A percentile compares a stretch with the other conserved stretches of the same genome.
These are phyloP conservation scores for Pestalotiopsis sp. DNA, from an alignment of 2,329 filamentous ascomycete species.

Conservation along the genomic window DNA sequence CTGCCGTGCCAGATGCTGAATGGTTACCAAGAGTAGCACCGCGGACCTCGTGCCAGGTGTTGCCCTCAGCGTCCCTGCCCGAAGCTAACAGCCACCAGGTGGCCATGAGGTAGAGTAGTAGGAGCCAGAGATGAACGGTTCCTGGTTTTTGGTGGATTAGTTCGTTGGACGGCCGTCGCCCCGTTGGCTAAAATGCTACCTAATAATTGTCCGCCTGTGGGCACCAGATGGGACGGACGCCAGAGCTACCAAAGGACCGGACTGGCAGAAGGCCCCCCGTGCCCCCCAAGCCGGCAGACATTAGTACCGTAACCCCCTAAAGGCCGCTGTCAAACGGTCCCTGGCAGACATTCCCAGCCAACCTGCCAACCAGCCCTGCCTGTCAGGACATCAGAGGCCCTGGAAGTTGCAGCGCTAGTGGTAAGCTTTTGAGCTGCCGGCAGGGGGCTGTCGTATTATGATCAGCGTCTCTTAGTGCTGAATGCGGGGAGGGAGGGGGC, in stretches of 20 bases:
- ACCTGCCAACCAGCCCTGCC: too few relatives aligned
- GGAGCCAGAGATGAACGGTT: neutral
- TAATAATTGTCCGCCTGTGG: neutral
- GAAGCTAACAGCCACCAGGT: neutral
- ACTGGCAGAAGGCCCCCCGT: neutral
- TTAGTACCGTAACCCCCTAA: neutral
- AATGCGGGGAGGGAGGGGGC: conserved; percentile 6
- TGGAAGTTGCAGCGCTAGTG: conserved; percentile 9
- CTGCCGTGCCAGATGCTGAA: neutral
- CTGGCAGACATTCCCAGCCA: neutral
- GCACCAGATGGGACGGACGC: neutral
- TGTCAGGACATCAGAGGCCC: neutral
- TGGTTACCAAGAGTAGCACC: neutral
- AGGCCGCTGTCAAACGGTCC: neutral
- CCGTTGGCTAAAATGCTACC: neutral
- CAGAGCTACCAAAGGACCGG: neutral
- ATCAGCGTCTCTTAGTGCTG: conserved; percentile 10
- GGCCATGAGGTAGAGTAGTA: neutral
- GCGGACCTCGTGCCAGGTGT: neutral
- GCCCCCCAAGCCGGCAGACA: neutral
- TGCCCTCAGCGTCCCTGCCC: neutral
- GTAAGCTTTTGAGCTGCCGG: conserved; percentile 1
- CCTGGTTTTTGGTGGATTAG: neutral
- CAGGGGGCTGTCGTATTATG: conserved; percentile 4
- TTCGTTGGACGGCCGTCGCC: neutral